Percentiles rank a stretch among this genome's conserved stretches.
phyloP scores from a whole-genome alignment of 2,329 filamentous ascomycete genomes.

The Clarireedia monteithiana region DNA sequence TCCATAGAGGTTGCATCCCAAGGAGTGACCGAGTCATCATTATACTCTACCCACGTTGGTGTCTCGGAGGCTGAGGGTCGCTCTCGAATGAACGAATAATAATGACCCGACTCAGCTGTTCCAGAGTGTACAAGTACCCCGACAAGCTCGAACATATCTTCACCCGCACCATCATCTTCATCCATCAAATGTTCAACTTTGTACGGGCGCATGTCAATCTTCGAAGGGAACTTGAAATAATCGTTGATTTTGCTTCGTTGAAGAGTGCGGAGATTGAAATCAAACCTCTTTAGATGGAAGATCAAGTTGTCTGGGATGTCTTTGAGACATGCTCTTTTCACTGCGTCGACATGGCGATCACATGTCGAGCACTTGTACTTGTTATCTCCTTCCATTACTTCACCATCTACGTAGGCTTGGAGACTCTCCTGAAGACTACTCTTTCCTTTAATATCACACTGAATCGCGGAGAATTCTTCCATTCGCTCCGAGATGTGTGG shows the following conservation, averaged over 20 bases:
- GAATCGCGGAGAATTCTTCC: constrained; percentile 89
- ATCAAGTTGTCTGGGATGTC: constrained; percentile 91
- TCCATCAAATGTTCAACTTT: constrained; percentile 77
- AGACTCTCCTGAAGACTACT: constrained; percentile 75
- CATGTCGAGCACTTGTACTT: constrained; percentile 96
- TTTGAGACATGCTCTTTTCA: constrained; percentile 87
- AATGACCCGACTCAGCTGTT: constrained; percentile 89
- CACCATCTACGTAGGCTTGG: constrained; percentile 90
- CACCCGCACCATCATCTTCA: constrained; percentile 42
- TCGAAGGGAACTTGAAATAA: constrained; percentile 76
- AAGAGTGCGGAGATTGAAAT: constrained; percentile 70
- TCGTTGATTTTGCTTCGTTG: constrained; percentile 92
- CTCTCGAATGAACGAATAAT: constrained; percentile 92
- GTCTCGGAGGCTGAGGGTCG: constrained; percentile 47
- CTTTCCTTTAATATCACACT: constrained; percentile 95
- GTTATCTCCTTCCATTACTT: constrained; percentile 97
- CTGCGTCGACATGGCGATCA: constrained; percentile 81
- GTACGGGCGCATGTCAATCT: constrained; percentile 82
- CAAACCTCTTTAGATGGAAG: constrained; percentile 86
- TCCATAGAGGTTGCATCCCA: constrained; percentile 73
- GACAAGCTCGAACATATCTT: constrained; percentile 88
- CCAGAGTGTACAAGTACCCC: constrained; percentile 90
- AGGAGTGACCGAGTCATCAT: constrained; percentile 71
- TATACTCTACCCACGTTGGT: constrained; percentile 78
- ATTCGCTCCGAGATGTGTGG: constrained; percentile 84